Base-by-base conservation (phyloP, 2,329 filamentous ascomycete species). In the Zasmidium cellare region DNA sequence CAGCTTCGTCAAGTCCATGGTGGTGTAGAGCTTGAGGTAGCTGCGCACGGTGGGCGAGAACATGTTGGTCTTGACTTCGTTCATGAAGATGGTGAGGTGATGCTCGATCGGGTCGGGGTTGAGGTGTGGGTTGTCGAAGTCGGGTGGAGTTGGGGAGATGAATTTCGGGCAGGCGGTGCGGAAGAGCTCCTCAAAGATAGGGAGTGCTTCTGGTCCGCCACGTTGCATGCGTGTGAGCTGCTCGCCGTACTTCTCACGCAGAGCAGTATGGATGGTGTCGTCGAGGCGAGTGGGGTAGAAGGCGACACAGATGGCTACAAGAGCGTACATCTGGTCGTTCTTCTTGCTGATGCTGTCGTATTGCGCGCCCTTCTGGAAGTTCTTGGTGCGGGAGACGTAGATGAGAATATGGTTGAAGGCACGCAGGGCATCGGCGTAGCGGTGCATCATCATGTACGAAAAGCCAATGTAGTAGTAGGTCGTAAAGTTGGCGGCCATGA, bases 381-480 rank as follows among this genome's bases (percentile, higher is more conserved):
- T 97, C 90, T 99, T 99, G 74, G 94, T 99, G 72, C 94, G 85
- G 68, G 92, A 96, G 67, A 99, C 92, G 80, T 97, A 99, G 80
- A 99, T 89, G 70, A 99, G 87, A 78, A 99, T 99, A 85, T 99
- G 94, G 84, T 91, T 96, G 87, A 99, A 99, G 89, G 97, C 96
- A 84, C 93, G 92, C 81, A 99, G 97, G 77, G 94, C 94, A 79
- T 99, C 94, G 78, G 92, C 91, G 76, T 99, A 99, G 75, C 94
- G 91, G 81, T 94, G 92, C 91, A 97, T 96, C 94, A 99, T 99
- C 93, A 99, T 97, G 88, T 99, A 99, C 68, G 91, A 96, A 87
- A 99, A 99, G 69, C 94, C 94, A 63, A 99, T 93, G 77, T 97
- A 97, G 87, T 99, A 99, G 86, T 97, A 99, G 66, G 94, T 99